A percentile compares a stretch with the other conserved stretches of the same genome.
phyloP scores from a whole-genome alignment of 371 early-diverging fungal species.

The Lichtheimia corymbifera region DNA sequence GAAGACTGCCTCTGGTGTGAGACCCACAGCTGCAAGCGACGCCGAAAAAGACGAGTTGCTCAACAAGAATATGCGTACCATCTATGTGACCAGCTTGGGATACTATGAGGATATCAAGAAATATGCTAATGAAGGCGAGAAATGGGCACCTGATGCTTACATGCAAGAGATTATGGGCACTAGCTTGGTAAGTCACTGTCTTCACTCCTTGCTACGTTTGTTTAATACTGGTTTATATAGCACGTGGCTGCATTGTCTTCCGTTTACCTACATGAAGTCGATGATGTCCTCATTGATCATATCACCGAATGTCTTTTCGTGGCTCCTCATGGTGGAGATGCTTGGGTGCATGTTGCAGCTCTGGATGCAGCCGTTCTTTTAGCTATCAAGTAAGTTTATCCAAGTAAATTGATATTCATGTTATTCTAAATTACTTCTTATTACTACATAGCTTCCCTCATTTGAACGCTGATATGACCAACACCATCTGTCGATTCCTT shows the following conservation, averaged over 20 bases:
- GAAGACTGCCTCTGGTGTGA: constrained; percentile 13
- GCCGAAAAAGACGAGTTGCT: constrained; percentile 22
- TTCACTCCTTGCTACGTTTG: not conserved
- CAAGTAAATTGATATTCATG: not conserved
- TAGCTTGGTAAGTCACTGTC: constrained; percentile 50
- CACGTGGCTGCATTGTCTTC: constrained; percentile 62
- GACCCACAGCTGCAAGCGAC: constrained; percentile 1
- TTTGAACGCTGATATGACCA: constrained; percentile 54
- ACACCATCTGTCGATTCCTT: constrained; percentile 59
- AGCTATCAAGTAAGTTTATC: constrained; percentile 54
- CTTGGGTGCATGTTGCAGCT: constrained; percentile 57
- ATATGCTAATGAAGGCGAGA: constrained; percentile 50
- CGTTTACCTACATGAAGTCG: constrained; percentile 62
- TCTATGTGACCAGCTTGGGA: constrained; percentile 57
- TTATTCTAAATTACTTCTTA: not conserved
- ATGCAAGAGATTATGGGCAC: constrained; percentile 66
- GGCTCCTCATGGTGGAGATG: constrained; percentile 42
- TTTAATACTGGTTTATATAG: constrained; percentile 24
- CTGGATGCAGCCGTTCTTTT: constrained; percentile 60
- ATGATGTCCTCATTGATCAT: constrained; percentile 61
- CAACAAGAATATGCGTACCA: constrained; percentile 45
- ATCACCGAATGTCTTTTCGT: constrained; percentile 59
- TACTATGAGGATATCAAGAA: constrained; percentile 60
- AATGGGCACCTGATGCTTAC: constrained; percentile 56
- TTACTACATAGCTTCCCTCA: constrained; percentile 42